Evolutionary conservation across 805 yeast genomes (phyloP).

Genomic region (Cyberlindnera samutprakarnensis): DNA sequence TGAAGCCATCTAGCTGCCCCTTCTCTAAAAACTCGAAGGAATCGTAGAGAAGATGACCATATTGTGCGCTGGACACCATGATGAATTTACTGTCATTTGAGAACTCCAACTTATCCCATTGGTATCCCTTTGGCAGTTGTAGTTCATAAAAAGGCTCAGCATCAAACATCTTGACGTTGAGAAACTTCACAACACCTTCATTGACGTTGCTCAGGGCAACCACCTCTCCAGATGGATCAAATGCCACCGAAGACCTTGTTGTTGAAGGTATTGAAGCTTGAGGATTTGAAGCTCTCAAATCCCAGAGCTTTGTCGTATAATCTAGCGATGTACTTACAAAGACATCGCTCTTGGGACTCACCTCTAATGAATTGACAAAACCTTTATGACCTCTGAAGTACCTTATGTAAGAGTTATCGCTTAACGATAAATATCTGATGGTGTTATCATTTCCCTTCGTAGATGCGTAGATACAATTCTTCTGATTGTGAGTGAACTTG

Average conservation of each 20-base stretch:
- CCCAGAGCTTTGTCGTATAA: conserved; percentile 83
- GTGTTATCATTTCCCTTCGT: conserved; percentile 63
- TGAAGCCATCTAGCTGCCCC: conserved; percentile 40
- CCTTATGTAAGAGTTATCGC: conserved; percentile 71
- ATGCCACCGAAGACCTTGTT: conserved; percentile 51
- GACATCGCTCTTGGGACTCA: conserved; percentile 60
- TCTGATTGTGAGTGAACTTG: conserved; percentile 66
- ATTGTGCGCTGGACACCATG: conserved; percentile 48
- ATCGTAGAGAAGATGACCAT: conserved; percentile 57
- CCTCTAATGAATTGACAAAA: conserved; percentile 63
- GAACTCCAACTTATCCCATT: conserved; percentile 67
- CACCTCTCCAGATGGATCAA: conserved; percentile 80
- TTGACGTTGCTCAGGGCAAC: conserved; percentile 57
- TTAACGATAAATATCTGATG: conserved; percentile 67
- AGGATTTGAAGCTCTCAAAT: conserved; percentile 57
- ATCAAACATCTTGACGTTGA: conserved; percentile 52
- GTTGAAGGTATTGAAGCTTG: conserved; percentile 55
- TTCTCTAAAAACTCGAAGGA: conserved; percentile 55
- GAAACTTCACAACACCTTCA: conserved; percentile 43
- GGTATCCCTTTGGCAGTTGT: conserved; percentile 28
- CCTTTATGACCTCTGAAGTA: conserved; percentile 86
- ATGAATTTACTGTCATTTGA: conserved; percentile 68
- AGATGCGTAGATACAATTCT: conserved; percentile 74
- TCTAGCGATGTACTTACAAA: conserved; percentile 68
- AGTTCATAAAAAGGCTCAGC: conserved; percentile 47